Base-by-base conservation (phyloP, 2,329 filamentous ascomycete genomes). In the Aspergillus pseudoviridinutans region DNA sequence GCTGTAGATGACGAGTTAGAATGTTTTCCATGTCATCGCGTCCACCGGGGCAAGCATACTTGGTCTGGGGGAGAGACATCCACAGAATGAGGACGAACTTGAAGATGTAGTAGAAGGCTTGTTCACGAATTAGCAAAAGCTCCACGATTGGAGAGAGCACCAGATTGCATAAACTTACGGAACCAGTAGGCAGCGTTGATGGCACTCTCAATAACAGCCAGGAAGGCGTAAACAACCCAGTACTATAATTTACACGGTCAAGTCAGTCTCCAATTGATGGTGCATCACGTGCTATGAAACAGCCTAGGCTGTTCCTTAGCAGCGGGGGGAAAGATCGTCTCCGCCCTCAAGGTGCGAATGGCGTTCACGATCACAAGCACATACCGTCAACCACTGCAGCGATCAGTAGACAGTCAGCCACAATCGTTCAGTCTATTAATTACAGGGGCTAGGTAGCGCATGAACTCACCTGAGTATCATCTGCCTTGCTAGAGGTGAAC, bases 31-130 rank as follows among this genome's bases (percentile, higher is more conserved):
- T 17, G 32, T 17, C 32, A 7, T 17, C 32, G 32, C 14, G 2
- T 38, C 32, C 7, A 38, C 32, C 32, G 24, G 17, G 51, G 25
- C 51, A 53, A 47, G 81, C 88, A 75, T 88, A 97, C 93, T 83
- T 83, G 82, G 95, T 97, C 78, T 90, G 85, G 76, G 94, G 94
- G 71, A 99, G 91, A 68, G 93, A 87, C 81, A 99, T 92, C 94
- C 94, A 99, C 76, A 99, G 87, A 70, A 97, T 84, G 76, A 97
- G 89, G 74, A 95, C 82, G 75, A 99, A 97, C 86, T 99, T 99
- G 89, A 99, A 97, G 75, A 92, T 93, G 80, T 91, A 99, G 89
- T 99, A 99, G 83, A 99, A 99, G 74, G 94, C 78, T 80, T 60
- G 55, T 52, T 27, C 25, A 28, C 46, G 59, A 27, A 62, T 74